Conservation (phyloP, 1,139 yeast species). For the Taphrina pruni region DNA sequence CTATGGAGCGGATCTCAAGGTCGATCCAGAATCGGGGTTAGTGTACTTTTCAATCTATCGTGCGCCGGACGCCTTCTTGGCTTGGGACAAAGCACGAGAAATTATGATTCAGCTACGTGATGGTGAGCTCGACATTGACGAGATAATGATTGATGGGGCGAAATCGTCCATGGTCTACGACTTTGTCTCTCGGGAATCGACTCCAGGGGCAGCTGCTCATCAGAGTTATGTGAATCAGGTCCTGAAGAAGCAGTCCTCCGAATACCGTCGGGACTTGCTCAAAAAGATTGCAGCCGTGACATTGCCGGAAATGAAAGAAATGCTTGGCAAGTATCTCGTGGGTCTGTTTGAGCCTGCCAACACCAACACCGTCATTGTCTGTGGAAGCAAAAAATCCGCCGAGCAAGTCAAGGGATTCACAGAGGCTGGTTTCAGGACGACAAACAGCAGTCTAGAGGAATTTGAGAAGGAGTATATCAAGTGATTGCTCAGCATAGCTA, state of each 20-base stretch:
- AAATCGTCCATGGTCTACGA: constrained; percentile 41
- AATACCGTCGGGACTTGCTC: constrained; percentile 47
- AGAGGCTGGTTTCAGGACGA: constrained; percentile 20
- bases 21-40: constrained; percentile 70
- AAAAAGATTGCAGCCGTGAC: constrained; percentile 37
- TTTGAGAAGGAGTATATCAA: constrained; percentile 30
- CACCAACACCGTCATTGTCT: constrained; percentile 29
- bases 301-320: constrained; percentile 26
- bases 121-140: constrained; percentile 53
- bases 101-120: constrained; percentile 71
- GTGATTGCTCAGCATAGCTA: neutral
- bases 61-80: constrained; percentile 77
- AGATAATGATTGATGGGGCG: constrained; percentile 41
- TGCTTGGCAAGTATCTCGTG: constrained; percentile 27
- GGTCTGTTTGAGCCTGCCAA: constrained; percentile 25
- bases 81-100: constrained; percentile 61
- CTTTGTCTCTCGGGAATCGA: constrained; percentile 49
- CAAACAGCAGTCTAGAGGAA: constrained; percentile 25
- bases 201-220: constrained; percentile 38
- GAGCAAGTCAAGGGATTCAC: constrained; percentile 17
- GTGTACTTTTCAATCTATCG: constrained; percentile 73
- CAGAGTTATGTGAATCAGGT: constrained; percentile 46
- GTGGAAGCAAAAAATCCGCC: constrained; percentile 16
- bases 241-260: constrained; percentile 51
- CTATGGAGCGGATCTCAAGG: constrained; percentile 75